These are phyloP conservation scores for Neofusicoccum cordaticola DNA, from an alignment of 2,329 filamentous ascomycete genomes.

Conservation along the genomic window DNA sequence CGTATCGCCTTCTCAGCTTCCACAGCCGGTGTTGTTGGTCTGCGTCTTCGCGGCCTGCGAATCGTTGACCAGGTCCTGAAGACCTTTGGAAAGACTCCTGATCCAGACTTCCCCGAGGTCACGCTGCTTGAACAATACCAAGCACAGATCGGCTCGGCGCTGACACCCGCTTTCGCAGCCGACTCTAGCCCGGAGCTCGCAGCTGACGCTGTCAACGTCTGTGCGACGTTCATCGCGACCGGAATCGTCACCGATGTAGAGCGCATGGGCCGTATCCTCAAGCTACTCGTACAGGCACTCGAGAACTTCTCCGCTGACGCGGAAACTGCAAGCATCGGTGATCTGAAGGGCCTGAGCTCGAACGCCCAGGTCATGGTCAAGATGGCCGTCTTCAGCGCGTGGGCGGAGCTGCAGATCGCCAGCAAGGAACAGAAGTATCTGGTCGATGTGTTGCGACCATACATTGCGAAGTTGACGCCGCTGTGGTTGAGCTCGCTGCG, in stretches of 20 bases:
- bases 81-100: conserved; percentile 91
- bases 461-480: conserved; percentile 85
- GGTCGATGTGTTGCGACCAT: conserved; percentile 80
- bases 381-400: conserved; percentile 93
- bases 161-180: conserved; percentile 92
- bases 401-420: conserved; percentile 94
- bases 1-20: conserved; percentile 97
- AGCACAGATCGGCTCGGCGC: conserved; percentile 92
- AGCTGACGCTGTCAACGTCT: conserved; percentile 94
- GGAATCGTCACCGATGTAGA: conserved; percentile 97
- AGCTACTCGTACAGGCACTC: conserved; percentile 83
- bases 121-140: conserved; percentile 97
- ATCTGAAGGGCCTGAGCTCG: conserved; percentile 85
- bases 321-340: conserved; percentile 84
- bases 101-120: conserved; percentile 96
- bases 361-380: conserved; percentile 99
- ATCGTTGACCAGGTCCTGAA: conserved; percentile 92
- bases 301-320: conserved; percentile 86
- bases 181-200: conserved; percentile 96
- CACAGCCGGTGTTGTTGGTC: conserved; percentile 84
- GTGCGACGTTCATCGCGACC: conserved; percentile 94
- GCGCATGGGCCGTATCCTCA: conserved; percentile 96
- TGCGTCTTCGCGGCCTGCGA: conserved; percentile 86
- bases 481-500: conserved; percentile 90
- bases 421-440: conserved; percentile 90